Evolutionary conservation across 2,329 filamentous ascomycete species (phyloP).

Genomic region (Aurifilum marmelostoma): DNA sequence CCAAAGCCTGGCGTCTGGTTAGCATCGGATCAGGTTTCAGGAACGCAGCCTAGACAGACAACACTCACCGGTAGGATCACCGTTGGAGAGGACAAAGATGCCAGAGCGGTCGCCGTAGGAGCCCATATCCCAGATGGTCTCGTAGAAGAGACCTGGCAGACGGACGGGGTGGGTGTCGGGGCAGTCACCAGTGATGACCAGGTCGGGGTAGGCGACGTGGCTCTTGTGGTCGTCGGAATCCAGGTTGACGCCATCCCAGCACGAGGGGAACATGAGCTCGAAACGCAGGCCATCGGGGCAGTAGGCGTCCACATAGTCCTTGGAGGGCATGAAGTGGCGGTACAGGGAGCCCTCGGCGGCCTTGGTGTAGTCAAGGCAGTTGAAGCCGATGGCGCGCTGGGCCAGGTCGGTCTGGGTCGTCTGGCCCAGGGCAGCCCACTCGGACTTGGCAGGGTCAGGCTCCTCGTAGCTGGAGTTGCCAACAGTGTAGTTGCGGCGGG

Average conservation of each 20-base stretch:
- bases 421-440: slow-evolving; percentile 66
- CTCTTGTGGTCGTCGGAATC: slow-evolving; percentile 59
- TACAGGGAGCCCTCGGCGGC: slow-evolving; percentile 73
- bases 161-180: slow-evolving; percentile 69
- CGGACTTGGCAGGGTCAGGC: slow-evolving; percentile 67
- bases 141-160: slow-evolving; percentile 77
- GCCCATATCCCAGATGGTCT: slow-evolving; percentile 81
- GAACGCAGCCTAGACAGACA: not conserved
- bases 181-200: slow-evolving; percentile 77
- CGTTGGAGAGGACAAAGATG: slow-evolving; percentile 75
- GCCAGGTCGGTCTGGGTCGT: slow-evolving; percentile 69
- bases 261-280: slow-evolving; percentile 87
- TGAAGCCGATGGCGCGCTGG: slow-evolving; percentile 89
- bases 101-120: slow-evolving; percentile 66
- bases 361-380: slow-evolving; percentile 82
- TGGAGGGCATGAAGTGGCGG: slow-evolving; percentile 81
- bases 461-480: slow-evolving; percentile 69
- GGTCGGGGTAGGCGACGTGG: slow-evolving; percentile 77
- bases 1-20: slow-evolving; percentile 60
- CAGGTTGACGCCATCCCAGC: slow-evolving; percentile 76
- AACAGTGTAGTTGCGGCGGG: slow-evolving; percentile 69
- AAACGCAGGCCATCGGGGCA: slow-evolving; percentile 82
- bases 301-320: slow-evolving; percentile 76
- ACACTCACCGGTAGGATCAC: slow-evolving; percentile 70
- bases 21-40: not conserved